Conservation (phyloP, 805 yeast genomes). For the Barnettozyma vustinii region DNA sequence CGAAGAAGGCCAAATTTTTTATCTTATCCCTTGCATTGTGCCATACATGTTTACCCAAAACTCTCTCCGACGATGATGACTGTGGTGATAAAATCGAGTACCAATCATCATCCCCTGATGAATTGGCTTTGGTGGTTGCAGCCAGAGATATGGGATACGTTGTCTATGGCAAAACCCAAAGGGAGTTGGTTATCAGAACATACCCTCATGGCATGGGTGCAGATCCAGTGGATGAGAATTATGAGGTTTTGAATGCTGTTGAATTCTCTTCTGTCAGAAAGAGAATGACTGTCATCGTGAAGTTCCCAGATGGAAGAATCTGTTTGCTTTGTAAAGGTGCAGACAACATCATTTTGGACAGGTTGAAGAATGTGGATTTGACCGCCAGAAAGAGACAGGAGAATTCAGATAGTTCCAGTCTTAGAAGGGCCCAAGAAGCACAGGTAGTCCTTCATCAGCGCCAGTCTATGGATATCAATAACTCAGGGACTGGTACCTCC, state of each 20-base stretch:
- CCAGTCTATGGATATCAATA: constrained; percentile 36
- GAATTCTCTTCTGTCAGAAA: constrained; percentile 87
- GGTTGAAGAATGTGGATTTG: constrained; percentile 50
- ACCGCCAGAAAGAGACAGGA: constrained; percentile 66
- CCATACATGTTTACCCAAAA: constrained; percentile 82
- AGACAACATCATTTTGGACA: constrained; percentile 80
- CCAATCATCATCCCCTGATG: constrained; percentile 96
- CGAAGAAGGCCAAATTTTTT: constrained; percentile 74
- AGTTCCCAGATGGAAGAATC: constrained; percentile 69
- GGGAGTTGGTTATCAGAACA: constrained; percentile 42
- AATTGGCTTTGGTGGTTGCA: constrained; percentile 86
- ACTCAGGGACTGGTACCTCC: constrained; percentile 15
- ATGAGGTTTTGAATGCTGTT: constrained; percentile 71
- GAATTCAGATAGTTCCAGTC: constrained; percentile 47
- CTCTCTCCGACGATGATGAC: constrained; percentile 27
- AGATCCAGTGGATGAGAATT: constrained; percentile 59
- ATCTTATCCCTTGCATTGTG: constrained; percentile 79
- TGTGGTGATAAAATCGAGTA: constrained; percentile 47
- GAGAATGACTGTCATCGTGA: constrained; percentile 87
- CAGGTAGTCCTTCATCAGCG: constrained; percentile 58
- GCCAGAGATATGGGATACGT: constrained; percentile 93
- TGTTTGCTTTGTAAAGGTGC: constrained; percentile 93
- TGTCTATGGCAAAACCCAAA: constrained; percentile 63
- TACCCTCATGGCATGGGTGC: constrained; percentile 28
- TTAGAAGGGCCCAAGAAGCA: constrained; percentile 75